phyloP scores from a whole-genome alignment of 257 asterid species.

The Cynanchum wilfordii region DNA sequence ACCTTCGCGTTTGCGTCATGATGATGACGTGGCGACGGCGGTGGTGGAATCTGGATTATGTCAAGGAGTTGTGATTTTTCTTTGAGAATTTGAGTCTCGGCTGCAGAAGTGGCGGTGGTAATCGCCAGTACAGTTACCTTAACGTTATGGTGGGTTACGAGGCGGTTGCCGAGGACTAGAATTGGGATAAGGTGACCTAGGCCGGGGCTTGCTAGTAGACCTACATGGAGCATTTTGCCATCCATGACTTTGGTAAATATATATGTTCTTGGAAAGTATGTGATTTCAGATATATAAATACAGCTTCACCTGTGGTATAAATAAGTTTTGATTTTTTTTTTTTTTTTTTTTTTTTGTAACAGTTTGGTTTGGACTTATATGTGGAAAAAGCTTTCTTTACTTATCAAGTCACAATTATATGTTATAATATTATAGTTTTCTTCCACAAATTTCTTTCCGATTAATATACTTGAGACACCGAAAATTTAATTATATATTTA shows the following conservation, averaged over 20 bases:
- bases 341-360: too few species aligned
- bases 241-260: slow-evolving; percentile 17
- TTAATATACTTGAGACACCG: too few species aligned
- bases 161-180: slow-evolving; percentile 47
- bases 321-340: too few species aligned
- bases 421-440: too few species aligned
- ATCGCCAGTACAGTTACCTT: slow-evolving; percentile 39
- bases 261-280: too few species aligned
- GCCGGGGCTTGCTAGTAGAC: slow-evolving; percentile 60
- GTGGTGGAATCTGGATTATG: slow-evolving; percentile 35
- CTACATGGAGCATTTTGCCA: slow-evolving; percentile 29
- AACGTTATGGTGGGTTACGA: slow-evolving; percentile 39
- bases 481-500: too few species aligned
- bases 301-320: too few species aligned
- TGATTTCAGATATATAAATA: too few species aligned
- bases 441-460: too few species aligned
- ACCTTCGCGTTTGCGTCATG: slow-evolving; percentile 30
- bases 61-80: slow-evolving; percentile 20
- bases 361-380: too few species aligned
- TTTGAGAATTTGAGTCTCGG: slow-evolving; percentile 31
- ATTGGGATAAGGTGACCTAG: slow-evolving; percentile 67
- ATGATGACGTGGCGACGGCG: slow-evolving; percentile 42
- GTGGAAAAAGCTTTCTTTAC: too few species aligned
- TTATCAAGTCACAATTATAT: too few species aligned
- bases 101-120: slow-evolving; percentile 26